phyloP scores from a whole-genome alignment of 192 early-diverging fungal species.

The Coemansia sp. region DNA sequence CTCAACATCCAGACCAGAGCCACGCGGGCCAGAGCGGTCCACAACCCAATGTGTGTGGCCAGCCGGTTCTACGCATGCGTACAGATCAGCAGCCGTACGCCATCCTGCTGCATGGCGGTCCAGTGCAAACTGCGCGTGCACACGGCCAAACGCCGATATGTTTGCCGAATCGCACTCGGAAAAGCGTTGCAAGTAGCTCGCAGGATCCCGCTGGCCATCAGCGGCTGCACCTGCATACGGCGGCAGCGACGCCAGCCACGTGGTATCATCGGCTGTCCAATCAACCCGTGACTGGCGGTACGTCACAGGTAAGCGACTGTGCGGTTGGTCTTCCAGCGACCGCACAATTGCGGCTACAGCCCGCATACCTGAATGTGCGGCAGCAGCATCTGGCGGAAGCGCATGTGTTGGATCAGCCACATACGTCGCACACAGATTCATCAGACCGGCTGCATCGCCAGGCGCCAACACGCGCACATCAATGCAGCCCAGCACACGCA shows the following conservation, averaged over 20 bases:
- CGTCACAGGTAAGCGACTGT: background rate
- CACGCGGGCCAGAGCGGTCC: slow-evolving; percentile 40
- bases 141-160: slow-evolving; percentile 11
- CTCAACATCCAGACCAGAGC: slow-evolving; percentile 6
- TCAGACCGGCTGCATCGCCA: slow-evolving; percentile 21
- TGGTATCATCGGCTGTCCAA: background rate
- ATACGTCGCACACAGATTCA: slow-evolving; percentile 20
- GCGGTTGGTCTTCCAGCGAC: background rate
- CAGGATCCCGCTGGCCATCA: slow-evolving; percentile 7
- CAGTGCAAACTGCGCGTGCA: slow-evolving; percentile 37
- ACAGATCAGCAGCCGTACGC: slow-evolving; percentile 21
- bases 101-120: slow-evolving; percentile 34
- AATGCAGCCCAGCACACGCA: slow-evolving; percentile 30
- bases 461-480: slow-evolving; percentile 11
- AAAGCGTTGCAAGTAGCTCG: slow-evolving; percentile 13
- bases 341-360: background rate
- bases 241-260: slow-evolving; percentile 8
- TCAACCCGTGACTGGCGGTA: slow-evolving; percentile 6
- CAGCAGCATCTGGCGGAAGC: background rate
- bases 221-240: background rate
- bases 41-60: slow-evolving; percentile 25
- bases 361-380: background rate
- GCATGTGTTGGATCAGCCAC: slow-evolving; percentile 12
- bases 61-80: slow-evolving; percentile 22
- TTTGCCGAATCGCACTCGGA: slow-evolving; percentile 14